Conservation (phyloP, 176 grass and related monocot species). For the Avena insularis region DNA sequence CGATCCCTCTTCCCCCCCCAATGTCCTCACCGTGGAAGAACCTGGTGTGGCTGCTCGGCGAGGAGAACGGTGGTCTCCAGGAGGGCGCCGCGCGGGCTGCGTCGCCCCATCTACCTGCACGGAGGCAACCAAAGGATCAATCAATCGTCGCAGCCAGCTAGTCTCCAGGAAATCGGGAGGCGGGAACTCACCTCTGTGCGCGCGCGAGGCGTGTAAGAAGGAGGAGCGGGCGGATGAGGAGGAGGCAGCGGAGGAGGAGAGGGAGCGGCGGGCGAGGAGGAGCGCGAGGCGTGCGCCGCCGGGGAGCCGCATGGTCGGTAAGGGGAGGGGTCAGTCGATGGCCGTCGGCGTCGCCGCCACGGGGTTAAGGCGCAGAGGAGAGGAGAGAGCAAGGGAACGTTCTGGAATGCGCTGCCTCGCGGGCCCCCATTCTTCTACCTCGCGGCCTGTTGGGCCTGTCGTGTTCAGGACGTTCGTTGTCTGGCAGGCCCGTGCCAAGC, state of each 20-base stretch:
- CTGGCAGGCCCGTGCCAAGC: not conserved
- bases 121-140: not conserved
- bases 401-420: constrained; percentile 42
- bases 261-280: constrained; percentile 52
- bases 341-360: constrained; percentile 47
- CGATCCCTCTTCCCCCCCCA: not conserved
- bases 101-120: constrained; percentile 37
- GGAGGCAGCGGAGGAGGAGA: constrained; percentile 15
- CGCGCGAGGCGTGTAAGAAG: constrained; percentile 2
- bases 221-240: not conserved
- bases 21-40: constrained; percentile 31
- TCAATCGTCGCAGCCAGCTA: not conserved
- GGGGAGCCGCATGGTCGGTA: constrained; percentile 49
- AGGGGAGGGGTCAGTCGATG: not conserved
- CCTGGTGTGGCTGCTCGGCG: not conserved
- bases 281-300: constrained; percentile 60
- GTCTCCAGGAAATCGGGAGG: constrained; percentile 33
- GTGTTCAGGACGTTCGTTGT: not conserved
- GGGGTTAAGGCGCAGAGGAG: constrained; percentile 35
- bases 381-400: constrained; percentile 19
- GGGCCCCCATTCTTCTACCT: constrained; percentile 14
- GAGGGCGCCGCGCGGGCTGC: not conserved
- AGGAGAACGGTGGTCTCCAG: constrained; percentile 41
- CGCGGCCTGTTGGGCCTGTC: not conserved
- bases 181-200: constrained; percentile 44